phyloP scores from a whole-genome alignment of 2,329 filamentous ascomycete genomes.

The Bipolaris sorokiniana region DNA sequence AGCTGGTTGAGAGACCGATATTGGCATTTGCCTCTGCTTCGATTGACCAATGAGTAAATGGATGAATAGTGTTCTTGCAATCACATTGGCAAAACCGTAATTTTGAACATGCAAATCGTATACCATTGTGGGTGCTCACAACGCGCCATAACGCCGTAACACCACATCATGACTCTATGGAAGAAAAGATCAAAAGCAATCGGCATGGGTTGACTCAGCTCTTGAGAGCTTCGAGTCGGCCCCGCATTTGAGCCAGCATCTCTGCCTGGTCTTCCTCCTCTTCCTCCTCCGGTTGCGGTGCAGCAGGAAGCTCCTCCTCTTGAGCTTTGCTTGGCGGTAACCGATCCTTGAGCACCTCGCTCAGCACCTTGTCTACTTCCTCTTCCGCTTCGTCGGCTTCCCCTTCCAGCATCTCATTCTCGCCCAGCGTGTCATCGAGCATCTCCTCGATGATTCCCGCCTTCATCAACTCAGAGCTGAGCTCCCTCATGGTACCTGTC shows the following conservation, averaged over 20 bases:
- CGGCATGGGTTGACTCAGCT: slow-evolving; percentile 61
- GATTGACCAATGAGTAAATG: neutral
- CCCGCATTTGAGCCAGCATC: slow-evolving; percentile 93
- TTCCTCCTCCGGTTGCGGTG: slow-evolving; percentile 65
- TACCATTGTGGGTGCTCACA: neutral
- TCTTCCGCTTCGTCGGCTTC: slow-evolving; percentile 72
- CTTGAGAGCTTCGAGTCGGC: slow-evolving; percentile 86
- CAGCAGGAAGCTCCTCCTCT: slow-evolving; percentile 59
- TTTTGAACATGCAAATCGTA: neutral
- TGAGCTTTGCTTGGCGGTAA: slow-evolving; percentile 70
- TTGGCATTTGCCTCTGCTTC: neutral
- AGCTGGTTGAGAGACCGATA: neutral
- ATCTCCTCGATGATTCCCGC: slow-evolving; percentile 98
- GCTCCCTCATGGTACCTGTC: slow-evolving; percentile 84
- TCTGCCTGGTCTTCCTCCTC: slow-evolving; percentile 88
- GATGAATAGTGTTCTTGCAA: neutral
- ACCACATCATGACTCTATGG: neutral
- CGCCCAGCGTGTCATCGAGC: slow-evolving; percentile 84
- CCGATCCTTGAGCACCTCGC: slow-evolving; percentile 85
- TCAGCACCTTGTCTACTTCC: slow-evolving; percentile 91
- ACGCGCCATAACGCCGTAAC: slow-evolving; percentile 5
- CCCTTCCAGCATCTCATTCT: slow-evolving; percentile 68
- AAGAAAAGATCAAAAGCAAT: neutral
- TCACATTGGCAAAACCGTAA: neutral
- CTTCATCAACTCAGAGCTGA: slow-evolving; percentile 86